Conservation (phyloP, 2,329 filamentous ascomycete species). For the Bipolaris cookei region DNA sequence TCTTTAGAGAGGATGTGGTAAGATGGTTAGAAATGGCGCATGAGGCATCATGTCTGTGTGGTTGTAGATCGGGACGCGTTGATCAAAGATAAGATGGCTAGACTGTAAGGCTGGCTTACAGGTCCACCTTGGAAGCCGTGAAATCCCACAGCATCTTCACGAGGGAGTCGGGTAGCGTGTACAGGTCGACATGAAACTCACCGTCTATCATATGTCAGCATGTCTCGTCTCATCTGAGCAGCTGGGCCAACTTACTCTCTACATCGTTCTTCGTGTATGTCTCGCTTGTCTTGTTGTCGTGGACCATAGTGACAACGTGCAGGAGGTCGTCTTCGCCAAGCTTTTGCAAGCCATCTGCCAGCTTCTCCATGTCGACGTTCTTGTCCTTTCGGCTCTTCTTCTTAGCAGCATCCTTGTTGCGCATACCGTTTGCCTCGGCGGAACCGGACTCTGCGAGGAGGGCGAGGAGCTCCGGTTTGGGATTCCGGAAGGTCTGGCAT, state of each 20-base stretch:
- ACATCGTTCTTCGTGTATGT: constrained; percentile 98
- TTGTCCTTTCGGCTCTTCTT: constrained; percentile 76
- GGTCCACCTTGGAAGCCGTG: constrained; percentile 51
- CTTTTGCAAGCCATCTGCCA: constrained; percentile 88
- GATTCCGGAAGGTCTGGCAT: constrained; percentile 81
- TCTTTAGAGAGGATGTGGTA: neutral
- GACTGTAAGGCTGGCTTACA: constrained; percentile 28
- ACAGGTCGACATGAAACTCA: constrained; percentile 97
- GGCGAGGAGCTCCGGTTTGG: constrained; percentile 81
- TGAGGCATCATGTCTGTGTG: neutral
- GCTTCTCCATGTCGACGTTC: constrained; percentile 89
- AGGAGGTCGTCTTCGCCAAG: constrained; percentile 91
- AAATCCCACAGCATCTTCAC: constrained; percentile 98
- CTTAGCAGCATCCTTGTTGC: constrained; percentile 72
- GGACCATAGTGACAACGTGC: constrained; percentile 95
- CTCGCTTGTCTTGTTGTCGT: constrained; percentile 92
- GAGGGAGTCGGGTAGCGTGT: constrained; percentile 89
- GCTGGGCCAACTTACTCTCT: constrained; percentile 71
- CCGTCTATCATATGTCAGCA: constrained; percentile 66
- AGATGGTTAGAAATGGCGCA: constrained; percentile 1
- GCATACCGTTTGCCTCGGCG: constrained; percentile 67
- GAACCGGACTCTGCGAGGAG: constrained; percentile 83
- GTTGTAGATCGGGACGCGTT: neutral
- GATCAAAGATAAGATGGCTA: neutral
- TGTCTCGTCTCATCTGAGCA: neutral